phyloP scores from a whole-genome alignment of 2,329 filamentous ascomycete species.

The Tricladium varicosporioides region DNA sequence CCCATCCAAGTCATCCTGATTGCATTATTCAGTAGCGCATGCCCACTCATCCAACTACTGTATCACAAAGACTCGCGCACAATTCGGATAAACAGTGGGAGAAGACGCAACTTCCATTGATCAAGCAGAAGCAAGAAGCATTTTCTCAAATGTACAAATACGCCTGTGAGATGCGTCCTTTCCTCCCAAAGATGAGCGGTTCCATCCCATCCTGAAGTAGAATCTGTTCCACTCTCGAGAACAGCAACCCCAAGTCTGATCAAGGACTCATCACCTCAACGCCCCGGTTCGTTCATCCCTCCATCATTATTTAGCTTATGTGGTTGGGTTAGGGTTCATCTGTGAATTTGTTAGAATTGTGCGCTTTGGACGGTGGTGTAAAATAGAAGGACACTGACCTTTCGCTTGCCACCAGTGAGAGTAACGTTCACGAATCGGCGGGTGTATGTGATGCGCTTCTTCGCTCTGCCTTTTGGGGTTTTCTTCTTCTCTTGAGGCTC shows the following conservation, averaged over 20 bases:
- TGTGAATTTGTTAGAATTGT: constrained; percentile 34
- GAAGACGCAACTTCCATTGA: constrained; percentile 20
- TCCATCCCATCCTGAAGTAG: constrained; percentile 30
- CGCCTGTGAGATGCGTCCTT: constrained; percentile 34
- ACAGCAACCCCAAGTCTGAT: constrained; percentile 28
- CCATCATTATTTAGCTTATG: constrained; percentile 46
- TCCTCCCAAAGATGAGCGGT: constrained; percentile 29
- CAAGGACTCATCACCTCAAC: constrained; percentile 24
- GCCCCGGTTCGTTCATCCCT: constrained; percentile 11
- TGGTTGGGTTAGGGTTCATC: constrained; percentile 87
- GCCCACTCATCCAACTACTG: too few relatives aligned
- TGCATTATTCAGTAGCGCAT: too few relatives aligned
- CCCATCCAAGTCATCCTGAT: too few relatives aligned
- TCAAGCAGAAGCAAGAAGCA: constrained; percentile 26
- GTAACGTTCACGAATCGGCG: constrained; percentile 98
- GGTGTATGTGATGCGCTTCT: constrained; percentile 96
- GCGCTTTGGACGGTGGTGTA: constrained; percentile 8
- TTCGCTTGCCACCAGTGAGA: constrained; percentile 96
- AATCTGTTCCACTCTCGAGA: constrained; percentile 26
- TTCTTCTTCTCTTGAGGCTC: constrained; percentile 95
- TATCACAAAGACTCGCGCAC: too few relatives aligned
- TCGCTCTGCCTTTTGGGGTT: constrained; percentile 92
- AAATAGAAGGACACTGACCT: constrained; percentile 58
- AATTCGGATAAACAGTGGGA: not conserved
- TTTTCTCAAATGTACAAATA: constrained; percentile 32